These are phyloP conservation scores for Saccharum spontaneum DNA, from an alignment of 176 grass and related monocot genomes.

Conservation along the genomic window DNA sequence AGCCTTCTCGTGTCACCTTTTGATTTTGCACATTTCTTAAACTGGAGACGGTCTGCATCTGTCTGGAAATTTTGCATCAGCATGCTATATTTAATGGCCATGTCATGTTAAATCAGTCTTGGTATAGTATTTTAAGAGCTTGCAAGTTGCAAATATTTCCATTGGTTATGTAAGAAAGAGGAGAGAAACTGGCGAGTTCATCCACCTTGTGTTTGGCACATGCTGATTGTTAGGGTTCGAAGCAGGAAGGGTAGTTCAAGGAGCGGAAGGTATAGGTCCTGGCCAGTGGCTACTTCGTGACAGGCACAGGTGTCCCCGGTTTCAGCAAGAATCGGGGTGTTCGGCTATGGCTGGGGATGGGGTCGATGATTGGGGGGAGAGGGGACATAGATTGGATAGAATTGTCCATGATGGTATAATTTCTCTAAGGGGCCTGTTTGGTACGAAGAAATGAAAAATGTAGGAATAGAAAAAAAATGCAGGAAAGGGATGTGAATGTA, in stretches of 20 bases:
- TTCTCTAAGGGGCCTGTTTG: too few species aligned
- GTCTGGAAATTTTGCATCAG: conserved; percentile 38
- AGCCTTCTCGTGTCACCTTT: conserved; percentile 4
- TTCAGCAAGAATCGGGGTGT: too few species aligned
- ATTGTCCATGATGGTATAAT: too few species aligned
- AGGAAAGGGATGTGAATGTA: too few species aligned
- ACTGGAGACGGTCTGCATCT: conserved; percentile 28
- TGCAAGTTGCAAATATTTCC: conserved; percentile 19
- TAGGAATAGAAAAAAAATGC: too few species aligned
- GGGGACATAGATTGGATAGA: too few species aligned
- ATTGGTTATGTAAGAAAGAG: background rate
- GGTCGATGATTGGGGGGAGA: too few species aligned
- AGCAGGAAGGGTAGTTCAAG: background rate
- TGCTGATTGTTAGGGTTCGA: background rate
- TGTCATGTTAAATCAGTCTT: conserved; percentile 29
- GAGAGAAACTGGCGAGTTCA: background rate
- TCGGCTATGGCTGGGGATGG: too few species aligned
- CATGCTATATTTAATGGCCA: conserved; percentile 18
- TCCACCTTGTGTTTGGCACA: background rate
- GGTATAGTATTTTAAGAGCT: conserved; percentile 28
- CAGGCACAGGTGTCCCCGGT: too few species aligned
- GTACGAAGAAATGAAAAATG: too few species aligned
- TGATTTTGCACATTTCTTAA: conserved; percentile 24
- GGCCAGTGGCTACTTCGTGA: too few species aligned
- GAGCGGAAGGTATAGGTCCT: too few species aligned